These are phyloP conservation scores for Thuja plicata DNA, from an alignment of 83 land plant species.

Conservation along the genomic window DNA sequence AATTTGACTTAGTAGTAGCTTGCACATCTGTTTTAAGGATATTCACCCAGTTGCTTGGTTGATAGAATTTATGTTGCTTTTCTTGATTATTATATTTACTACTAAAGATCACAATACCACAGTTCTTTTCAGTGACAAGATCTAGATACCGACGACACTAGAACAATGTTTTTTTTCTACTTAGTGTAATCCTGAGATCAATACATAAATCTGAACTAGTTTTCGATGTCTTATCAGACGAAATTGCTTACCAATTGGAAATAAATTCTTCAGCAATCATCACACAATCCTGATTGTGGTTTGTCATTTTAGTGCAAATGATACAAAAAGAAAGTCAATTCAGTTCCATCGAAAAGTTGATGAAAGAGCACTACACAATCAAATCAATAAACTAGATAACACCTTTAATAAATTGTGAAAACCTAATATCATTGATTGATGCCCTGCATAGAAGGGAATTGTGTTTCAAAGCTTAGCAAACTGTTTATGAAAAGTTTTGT, in stretches of 20 bases:
- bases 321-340: too few relatives aligned
- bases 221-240: too few relatives aligned
- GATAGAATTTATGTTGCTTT: background rate
- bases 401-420: too few relatives aligned
- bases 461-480: too few relatives aligned
- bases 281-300: background rate
- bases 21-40: background rate
- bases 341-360: too few relatives aligned
- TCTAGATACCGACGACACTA: background rate
- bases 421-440: too few relatives aligned
- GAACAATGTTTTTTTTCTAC: too few relatives aligned
- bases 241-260: too few relatives aligned
- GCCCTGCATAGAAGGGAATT: too few relatives aligned
- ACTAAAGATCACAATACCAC: background rate
- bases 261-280: background rate
- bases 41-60: background rate
- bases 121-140: background rate
- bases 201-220: background rate
- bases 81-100: background rate
- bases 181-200: background rate
- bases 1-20: background rate
- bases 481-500: too few relatives aligned
- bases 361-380: too few relatives aligned
- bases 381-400: too few relatives aligned
- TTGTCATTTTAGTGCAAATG: background rate